Conservation (phyloP, 371 early-diverging fungal genomes). For the Circinella minor region DNA sequence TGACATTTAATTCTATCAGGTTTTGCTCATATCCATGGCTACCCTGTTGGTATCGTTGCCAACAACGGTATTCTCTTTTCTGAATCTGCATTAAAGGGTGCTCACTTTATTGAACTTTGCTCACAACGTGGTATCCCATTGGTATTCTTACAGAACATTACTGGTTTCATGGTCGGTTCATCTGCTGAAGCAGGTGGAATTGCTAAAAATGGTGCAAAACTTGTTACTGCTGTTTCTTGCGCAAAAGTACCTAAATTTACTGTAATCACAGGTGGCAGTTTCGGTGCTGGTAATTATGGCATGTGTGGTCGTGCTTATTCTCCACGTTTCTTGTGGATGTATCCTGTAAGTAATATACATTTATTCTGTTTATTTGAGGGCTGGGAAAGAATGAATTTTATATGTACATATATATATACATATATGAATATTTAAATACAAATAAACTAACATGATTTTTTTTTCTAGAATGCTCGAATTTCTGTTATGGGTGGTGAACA, state of each 20-base stretch:
- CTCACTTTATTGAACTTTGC: slow-evolving; percentile 98
- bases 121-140: slow-evolving; percentile 92
- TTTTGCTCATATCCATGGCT: slow-evolving; percentile 92
- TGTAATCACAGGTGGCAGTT: slow-evolving; percentile 91
- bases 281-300: slow-evolving; percentile 97
- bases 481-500: slow-evolving; percentile 99
- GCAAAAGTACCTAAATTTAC: slow-evolving; percentile 97
- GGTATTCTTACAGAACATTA: slow-evolving; percentile 95
- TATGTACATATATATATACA: not conserved
- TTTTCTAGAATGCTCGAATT: slow-evolving; percentile 80
- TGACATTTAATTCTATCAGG: slow-evolving; percentile 44
- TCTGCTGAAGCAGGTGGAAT: slow-evolving; percentile 97
- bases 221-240: slow-evolving; percentile 96
- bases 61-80: slow-evolving; percentile 98
- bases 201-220: slow-evolving; percentile 98
- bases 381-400: no score
- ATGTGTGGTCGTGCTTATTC: slow-evolving; percentile 98
- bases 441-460: no score
- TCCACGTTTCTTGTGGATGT: slow-evolving; percentile 97
- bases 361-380: not conserved
- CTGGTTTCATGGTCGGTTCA: slow-evolving; percentile 95
- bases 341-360: slow-evolving; percentile 76
- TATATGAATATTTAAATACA: slow-evolving; percentile 1
- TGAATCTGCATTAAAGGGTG: slow-evolving; percentile 95
- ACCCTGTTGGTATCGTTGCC: slow-evolving; percentile 96